Conservation (phyloP, 2,329 filamentous ascomycete species). For the Apiospora phragmitis region DNA sequence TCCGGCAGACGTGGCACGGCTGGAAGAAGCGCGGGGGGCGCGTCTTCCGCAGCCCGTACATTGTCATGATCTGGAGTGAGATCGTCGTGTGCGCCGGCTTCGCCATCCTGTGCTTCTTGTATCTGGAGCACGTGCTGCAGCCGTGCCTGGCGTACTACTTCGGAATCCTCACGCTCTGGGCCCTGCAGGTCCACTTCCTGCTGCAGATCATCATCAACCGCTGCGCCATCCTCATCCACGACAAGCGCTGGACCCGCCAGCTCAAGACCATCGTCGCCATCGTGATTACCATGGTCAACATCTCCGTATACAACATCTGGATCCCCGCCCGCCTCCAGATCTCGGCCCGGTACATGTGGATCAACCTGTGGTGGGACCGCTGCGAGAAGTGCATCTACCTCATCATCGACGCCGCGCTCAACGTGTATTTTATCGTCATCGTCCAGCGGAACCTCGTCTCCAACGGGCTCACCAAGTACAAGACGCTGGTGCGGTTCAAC, state of each 20-base stretch:
- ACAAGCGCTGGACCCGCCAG: constrained; percentile 34
- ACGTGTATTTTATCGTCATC: constrained; percentile 49
- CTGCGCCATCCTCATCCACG: constrained; percentile 45
- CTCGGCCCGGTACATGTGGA: constrained; percentile 37
- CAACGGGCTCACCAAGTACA: constrained; percentile 49
- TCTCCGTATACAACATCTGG: constrained; percentile 55
- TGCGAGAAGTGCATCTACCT: constrained; percentile 52
- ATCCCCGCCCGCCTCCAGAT: constrained; percentile 50
- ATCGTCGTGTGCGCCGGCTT: constrained; percentile 43
- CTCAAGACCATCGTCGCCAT: constrained; percentile 46
- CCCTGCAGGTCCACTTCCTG: constrained; percentile 47
- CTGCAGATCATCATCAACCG: constrained; percentile 57
- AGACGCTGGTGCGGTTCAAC: constrained; percentile 45
- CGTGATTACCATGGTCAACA: constrained; percentile 49
- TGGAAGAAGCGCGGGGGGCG: constrained; percentile 33
- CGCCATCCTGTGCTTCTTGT: constrained; percentile 35
- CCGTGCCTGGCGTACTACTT: constrained; percentile 9
- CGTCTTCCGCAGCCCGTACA: constrained; percentile 39
- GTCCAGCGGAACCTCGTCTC: constrained; percentile 46
- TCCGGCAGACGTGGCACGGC: constrained; percentile 35
- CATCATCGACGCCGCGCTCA: constrained; percentile 47
- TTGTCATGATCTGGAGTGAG: constrained; percentile 51
- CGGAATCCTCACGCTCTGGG: constrained; percentile 35
- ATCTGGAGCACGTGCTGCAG: constrained; percentile 20
- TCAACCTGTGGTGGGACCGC: constrained; percentile 54